Conservation (phyloP, 2,329 filamentous ascomycete species). For the Fusarium staphyleae region DNA sequence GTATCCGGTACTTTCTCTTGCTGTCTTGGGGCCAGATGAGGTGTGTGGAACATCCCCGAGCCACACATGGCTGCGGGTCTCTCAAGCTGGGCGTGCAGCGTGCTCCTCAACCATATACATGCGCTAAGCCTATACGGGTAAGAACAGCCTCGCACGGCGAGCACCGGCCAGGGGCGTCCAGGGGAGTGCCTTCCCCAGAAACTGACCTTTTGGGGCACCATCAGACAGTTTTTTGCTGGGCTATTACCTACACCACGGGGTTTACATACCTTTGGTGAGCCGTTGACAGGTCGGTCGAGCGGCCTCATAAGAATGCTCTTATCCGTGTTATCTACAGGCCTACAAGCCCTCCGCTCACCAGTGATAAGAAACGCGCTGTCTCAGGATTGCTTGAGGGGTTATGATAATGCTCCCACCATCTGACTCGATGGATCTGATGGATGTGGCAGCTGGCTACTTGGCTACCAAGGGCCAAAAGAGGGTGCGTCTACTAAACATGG, state of each 20-base stretch:
- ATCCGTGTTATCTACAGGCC: constrained; percentile 31
- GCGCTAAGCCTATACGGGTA: constrained; percentile 43
- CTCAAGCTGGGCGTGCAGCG: constrained; percentile 39
- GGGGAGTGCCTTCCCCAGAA: constrained; percentile 42
- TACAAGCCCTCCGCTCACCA: constrained; percentile 20
- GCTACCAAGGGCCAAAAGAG: constrained; percentile 19
- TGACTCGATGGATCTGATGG: constrained; percentile 8
- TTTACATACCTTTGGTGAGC: constrained; percentile 33
- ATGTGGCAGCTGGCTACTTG: constrained; percentile 22
- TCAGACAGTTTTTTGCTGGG: constrained; percentile 37
- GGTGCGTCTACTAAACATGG: constrained; percentile 8
- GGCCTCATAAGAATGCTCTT: constrained; percentile 21
- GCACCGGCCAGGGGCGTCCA: constrained; percentile 38
- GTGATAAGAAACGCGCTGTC: constrained; percentile 24
- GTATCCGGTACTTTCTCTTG: constrained; percentile 38
- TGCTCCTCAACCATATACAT: constrained; percentile 55
- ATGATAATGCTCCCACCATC: constrained; percentile 34
- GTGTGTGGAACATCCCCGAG: constrained; percentile 35
- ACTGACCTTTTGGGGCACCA: constrained; percentile 44
- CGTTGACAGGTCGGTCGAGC: constrained; percentile 40
- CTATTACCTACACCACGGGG: constrained; percentile 13
- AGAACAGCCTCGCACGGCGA: constrained; percentile 26
- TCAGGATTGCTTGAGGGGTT: constrained; percentile 22
- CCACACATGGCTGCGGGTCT: constrained; percentile 40
- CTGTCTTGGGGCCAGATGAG: constrained; percentile 1